Percentiles rank a stretch among this genome's conserved stretches.
These are phyloP conservation scores for Durio zibethinus DNA, from an alignment of 345 rosid genomes.

Conservation along the genomic window DNA sequence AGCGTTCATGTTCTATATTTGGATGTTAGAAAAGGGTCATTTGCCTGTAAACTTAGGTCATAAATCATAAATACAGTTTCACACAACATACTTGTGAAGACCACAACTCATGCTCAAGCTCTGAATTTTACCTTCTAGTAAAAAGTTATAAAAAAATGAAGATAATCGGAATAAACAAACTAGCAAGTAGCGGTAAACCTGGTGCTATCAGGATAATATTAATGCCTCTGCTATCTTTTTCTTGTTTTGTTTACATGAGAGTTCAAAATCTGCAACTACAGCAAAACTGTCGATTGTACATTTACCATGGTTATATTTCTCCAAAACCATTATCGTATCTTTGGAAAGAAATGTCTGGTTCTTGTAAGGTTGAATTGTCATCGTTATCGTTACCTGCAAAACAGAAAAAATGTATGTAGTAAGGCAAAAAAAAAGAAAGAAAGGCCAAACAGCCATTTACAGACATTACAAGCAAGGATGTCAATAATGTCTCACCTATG, in stretches of 20 bases:
- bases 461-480: not conserved
- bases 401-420: not conserved
- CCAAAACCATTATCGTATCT: not conserved
- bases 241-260: not conserved
- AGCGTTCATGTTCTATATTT: no score
- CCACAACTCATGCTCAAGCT: not conserved
- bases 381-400: not conserved
- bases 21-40: no score
- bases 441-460: not conserved
- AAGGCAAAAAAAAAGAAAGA: not conserved
- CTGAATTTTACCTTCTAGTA: not conserved
- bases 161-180: not conserved
- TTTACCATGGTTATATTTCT: not conserved
- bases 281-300: conserved; percentile 3
- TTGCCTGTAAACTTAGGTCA: no score
- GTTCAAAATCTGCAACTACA: not conserved
- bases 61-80: no score
- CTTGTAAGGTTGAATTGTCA: not conserved
- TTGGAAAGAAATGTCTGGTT: not conserved
- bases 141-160: not conserved
- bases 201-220: not conserved
- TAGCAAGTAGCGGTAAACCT: not conserved
- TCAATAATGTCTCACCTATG: not conserved
- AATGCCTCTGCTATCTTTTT: not conserved
- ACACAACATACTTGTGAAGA: not conserved